Evolutionary conservation across 805 yeast genomes (phyloP), one percentile per base, ranked within the genome.

Genomic region (Saturnispora besseyi): DNA sequence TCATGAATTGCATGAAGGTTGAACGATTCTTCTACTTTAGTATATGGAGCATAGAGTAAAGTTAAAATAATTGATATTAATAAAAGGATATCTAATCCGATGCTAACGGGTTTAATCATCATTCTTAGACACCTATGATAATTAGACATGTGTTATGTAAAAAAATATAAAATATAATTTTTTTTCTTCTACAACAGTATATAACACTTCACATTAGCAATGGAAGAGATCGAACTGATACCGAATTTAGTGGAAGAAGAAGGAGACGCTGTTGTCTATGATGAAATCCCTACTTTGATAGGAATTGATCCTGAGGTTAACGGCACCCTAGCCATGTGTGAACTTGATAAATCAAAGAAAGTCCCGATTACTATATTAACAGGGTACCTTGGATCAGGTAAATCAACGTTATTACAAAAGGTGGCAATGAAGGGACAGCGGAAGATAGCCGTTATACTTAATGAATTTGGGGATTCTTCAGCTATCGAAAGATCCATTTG

Each of bases 11-110:
- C 97, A 59, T 91, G 97, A 42, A 87, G 70, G 57, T 83, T 87
- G 72, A 91, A 91, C 29, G 96, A 87, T 63, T 91, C 98, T 63
- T 91, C 97, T 0, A 91, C 96, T 66, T 91, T 91, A 1, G 97
- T 84, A 65, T 70, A 87, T 0, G 96, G 97, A 0, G 96, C 44
- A 1, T 77, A 57, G 10, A 70, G 54, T 53, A 84, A 57, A 61
- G 82, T 81, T 44, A 66, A 65, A 2, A 72, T 62, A 10, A 84
- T 72, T 5, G 75, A 62, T 3, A 66, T 70, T 21, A 84, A 53
- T 13, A 83, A 62, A 5, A 68, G 51, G 5, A 48, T 32, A 51
- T 63, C 62, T 10, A 62, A 44, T 2, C 45, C 10, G 18, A 36
- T 36, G 9, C 26, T 36, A 8, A 36, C 3, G 29, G 29, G 29